These are phyloP conservation scores for Boletus subparvulus DNA, from an alignment of 768 basidiomycete genomes.

Conservation along the genomic window DNA sequence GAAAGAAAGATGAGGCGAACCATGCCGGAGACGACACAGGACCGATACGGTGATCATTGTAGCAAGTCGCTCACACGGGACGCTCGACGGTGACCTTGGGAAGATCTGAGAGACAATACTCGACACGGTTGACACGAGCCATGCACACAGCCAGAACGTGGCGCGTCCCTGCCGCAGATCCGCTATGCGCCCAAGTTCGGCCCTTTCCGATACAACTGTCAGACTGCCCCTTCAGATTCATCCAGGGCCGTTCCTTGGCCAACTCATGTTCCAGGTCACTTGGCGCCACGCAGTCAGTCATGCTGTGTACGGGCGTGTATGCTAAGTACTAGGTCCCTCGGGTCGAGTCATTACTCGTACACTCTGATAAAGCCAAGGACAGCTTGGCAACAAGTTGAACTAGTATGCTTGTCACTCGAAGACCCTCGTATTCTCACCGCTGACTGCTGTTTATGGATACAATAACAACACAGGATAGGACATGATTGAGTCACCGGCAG, in stretches of 20 bases:
- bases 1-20: constrained; percentile 21
- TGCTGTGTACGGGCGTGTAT: too few species aligned
- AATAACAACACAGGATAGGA: not conserved
- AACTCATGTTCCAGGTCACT: not conserved
- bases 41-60: constrained; percentile 22
- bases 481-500: too few species aligned
- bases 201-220: not conserved
- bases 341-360: too few species aligned
- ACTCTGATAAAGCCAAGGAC: not conserved
- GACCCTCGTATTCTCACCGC: too few species aligned
- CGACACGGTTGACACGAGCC: constrained; percentile 9
- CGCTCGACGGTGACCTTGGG: constrained; percentile 1
- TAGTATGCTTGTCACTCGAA: not conserved
- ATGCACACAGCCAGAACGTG: constrained; percentile 15
- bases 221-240: not conserved
- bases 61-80: constrained; percentile 19
- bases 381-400: not conserved
- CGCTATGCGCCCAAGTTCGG: constrained; percentile 10
- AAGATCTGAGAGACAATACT: constrained; percentile 9
- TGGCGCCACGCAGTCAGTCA: not conserved
- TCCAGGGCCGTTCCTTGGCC: not conserved
- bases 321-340: too few species aligned
- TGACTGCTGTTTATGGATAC: too few species aligned
- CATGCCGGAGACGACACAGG: constrained; percentile 33
- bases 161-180: constrained; percentile 16